Conservation (phyloP, 1,284 basidiomycete species). For the Caloboletus inedulis region DNA sequence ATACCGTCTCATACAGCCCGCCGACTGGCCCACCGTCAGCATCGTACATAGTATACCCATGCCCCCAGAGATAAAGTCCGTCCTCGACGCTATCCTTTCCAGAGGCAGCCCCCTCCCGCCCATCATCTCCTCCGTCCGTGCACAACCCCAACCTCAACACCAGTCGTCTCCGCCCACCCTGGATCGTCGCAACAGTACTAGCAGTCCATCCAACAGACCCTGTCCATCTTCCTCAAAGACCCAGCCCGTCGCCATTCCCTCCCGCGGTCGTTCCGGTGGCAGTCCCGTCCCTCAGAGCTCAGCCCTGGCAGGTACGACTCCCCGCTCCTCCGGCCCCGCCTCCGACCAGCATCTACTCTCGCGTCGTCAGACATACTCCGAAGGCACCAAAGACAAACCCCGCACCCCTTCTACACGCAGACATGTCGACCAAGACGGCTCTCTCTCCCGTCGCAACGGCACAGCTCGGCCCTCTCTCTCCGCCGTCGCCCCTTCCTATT, state of each 20-base stretch:
- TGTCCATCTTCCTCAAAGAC: conserved; percentile 33
- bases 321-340: conserved; percentile 30
- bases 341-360: conserved; percentile 42
- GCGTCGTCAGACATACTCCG: conserved; percentile 47
- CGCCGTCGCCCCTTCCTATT: conserved; percentile 36
- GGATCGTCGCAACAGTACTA: conserved; percentile 50
- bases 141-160: conserved; percentile 25
- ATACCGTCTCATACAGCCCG: conserved; percentile 56
- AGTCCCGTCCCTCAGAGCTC: conserved; percentile 32
- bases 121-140: conserved; percentile 28
- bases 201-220: conserved; percentile 38
- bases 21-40: conserved; percentile 78
- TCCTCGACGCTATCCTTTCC: conserved; percentile 53
- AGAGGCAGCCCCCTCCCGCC: conserved; percentile 27
- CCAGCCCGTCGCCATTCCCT: conserved; percentile 30
- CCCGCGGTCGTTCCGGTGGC: conserved; percentile 33
- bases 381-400: conserved; percentile 44
- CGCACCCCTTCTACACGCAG: conserved; percentile 61
- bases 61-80: conserved; percentile 62
- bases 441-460: conserved; percentile 44
- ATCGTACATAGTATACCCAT: conserved; percentile 66
- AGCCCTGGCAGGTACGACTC: conserved; percentile 25
- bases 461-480: conserved; percentile 49
- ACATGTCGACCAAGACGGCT: conserved; percentile 51
- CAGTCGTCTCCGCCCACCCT: conserved; percentile 37